Conservation (phyloP, 1,139 yeast genomes). For the Debaryomyces nepalensis region DNA sequence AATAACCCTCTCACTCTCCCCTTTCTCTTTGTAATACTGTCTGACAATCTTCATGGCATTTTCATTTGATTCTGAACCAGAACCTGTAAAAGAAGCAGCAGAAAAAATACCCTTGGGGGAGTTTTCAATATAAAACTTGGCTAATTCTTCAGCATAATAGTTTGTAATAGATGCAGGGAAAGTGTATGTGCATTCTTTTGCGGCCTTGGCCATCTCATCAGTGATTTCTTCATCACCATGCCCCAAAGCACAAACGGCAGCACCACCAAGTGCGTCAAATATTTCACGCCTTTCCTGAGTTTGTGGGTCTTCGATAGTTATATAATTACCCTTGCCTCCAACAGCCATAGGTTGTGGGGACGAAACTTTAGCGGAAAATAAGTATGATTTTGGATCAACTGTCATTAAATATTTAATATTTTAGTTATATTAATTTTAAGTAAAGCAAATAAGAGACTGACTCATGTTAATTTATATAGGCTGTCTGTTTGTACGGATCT, state of each 20-base stretch:
- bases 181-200: conserved; percentile 18
- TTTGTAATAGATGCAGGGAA: conserved; percentile 18
- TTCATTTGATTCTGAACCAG: conserved; percentile 26
- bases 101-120: conserved; percentile 14
- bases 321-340: no score
- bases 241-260: conserved; percentile 34
- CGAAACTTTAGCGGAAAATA: no score
- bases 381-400: no score
- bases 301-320: conserved; percentile 45
- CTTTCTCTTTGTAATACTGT: conserved; percentile 24
- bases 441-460: no score
- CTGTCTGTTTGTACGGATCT: no score
- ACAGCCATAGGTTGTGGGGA: no score
- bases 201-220: conserved; percentile 24
- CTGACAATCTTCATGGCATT: conserved; percentile 25
- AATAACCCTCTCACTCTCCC: conserved; percentile 20
- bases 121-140: conserved; percentile 15
- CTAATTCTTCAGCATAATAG: conserved; percentile 17
- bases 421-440: no score
- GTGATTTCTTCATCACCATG: conserved; percentile 28
- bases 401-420: no score
- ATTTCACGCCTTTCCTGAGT: conserved; percentile 42
- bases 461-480: no score
- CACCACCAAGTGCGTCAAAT: conserved; percentile 35
- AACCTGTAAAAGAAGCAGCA: conserved; percentile 18